Evolutionary conservation across 2,329 filamentous ascomycete genomes (phyloP).

Genomic region (Hortaea sp.): DNA sequence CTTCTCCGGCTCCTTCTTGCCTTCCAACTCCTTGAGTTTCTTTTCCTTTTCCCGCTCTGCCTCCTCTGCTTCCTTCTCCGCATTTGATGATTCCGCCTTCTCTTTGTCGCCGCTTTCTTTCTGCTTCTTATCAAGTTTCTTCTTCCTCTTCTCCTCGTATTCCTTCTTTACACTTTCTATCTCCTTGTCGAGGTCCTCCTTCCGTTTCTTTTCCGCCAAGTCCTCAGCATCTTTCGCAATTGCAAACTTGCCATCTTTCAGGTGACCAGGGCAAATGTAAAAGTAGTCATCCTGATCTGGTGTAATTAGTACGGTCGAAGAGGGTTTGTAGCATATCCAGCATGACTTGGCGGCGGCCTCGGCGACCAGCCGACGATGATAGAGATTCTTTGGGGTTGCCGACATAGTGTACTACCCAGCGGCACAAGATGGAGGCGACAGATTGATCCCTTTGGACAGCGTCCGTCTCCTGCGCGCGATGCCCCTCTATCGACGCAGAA

Average conservation of each 20-base stretch:
- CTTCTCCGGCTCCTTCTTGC: constrained; percentile 51
- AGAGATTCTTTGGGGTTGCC: constrained; percentile 51
- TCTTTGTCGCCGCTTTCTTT: constrained; percentile 54
- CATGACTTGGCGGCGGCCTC: constrained; percentile 76
- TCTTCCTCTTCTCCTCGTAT: constrained; percentile 39
- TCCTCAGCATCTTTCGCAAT: constrained; percentile 58
- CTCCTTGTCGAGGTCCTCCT: constrained; percentile 38
- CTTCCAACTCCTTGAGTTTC: constrained; percentile 31
- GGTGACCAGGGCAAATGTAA: constrained; percentile 74
- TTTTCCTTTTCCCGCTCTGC: constrained; percentile 35
- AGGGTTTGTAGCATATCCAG: constrained; percentile 84
- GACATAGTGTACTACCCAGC: no score
- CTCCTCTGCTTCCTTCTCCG: constrained; percentile 61
- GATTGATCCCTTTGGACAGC: no score
- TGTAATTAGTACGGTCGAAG: constrained; percentile 77
- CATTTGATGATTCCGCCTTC: constrained; percentile 64
- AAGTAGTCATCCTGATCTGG: constrained; percentile 82
- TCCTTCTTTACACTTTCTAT: constrained; percentile 41
- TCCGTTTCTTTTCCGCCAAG: constrained; percentile 43
- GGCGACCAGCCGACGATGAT: constrained; percentile 76
- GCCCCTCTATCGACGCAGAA: no score
- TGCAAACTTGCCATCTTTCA: constrained; percentile 76
- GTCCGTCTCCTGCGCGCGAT: no score
- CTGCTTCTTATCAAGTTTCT: constrained; percentile 33
- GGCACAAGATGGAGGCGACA: no score